A percentile compares a stretch with the other conserved stretches of the same genome.
Conservation (phyloP, 2,329 filamentous ascomycete species). For the Clonostachys byssicola region DNA sequence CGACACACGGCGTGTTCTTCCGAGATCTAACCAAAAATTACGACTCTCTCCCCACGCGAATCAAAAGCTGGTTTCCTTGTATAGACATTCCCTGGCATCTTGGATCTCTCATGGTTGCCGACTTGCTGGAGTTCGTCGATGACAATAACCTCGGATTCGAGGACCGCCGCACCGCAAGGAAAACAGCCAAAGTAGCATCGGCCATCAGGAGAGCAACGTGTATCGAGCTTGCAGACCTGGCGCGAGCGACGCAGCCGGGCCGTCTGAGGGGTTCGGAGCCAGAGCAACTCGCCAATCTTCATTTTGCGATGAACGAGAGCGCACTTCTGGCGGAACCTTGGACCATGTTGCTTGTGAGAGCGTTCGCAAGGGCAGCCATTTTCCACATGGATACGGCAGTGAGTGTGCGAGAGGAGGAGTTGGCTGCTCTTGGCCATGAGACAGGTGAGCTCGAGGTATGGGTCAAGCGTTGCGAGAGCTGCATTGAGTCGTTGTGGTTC, state of each 20-base stretch:
- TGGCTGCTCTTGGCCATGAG: constrained; percentile 9
- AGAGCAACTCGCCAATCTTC: constrained; percentile 32
- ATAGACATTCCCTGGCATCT: constrained; percentile 55
- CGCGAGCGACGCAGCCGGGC: constrained; percentile 25
- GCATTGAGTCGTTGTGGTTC: constrained; percentile 48
- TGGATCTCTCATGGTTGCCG: constrained; percentile 48
- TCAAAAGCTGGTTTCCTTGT: constrained; percentile 58
- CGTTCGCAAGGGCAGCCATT: constrained; percentile 42
- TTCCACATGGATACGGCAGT: constrained; percentile 27
- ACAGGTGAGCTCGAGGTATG: neutral
- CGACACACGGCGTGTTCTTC: constrained; percentile 46
- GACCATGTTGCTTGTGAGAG: constrained; percentile 50
- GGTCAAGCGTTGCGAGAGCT: constrained; percentile 13
- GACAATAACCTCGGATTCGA: constrained; percentile 19
- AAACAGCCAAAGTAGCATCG: constrained; percentile 22
- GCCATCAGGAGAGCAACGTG: constrained; percentile 37
- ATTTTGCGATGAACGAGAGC: constrained; percentile 48
- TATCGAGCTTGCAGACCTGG: constrained; percentile 40
- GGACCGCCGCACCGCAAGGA: constrained; percentile 16
- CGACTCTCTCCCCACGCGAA: constrained; percentile 40
- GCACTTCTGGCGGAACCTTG: constrained; percentile 57
- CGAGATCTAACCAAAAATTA: constrained; percentile 45
- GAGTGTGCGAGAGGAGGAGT: constrained; percentile 16
- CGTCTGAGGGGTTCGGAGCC: constrained; percentile 18
- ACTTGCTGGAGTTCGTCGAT: constrained; percentile 47